A percentile compares a stretch with the other conserved stretches of the same genome.
Evolutionary conservation across 139 green algal genomes (phyloP).

Genomic region (Chlamydomonas sp.): DNA sequence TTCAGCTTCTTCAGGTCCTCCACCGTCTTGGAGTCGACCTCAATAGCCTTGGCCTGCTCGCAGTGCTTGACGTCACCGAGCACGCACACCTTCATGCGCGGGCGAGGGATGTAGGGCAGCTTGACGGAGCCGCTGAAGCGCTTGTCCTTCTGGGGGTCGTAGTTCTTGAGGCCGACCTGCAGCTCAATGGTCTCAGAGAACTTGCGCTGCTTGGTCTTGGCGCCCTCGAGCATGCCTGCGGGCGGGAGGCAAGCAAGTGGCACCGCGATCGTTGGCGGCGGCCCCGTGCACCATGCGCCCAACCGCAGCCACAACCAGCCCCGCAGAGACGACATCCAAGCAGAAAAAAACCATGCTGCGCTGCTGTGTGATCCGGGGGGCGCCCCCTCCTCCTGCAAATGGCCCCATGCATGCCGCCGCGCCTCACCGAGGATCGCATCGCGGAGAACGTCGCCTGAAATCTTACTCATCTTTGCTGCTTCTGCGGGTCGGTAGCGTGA

Average conservation of each 20-base stretch:
- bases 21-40: constrained; percentile 84
- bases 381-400: neutral
- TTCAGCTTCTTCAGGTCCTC: constrained; percentile 99
- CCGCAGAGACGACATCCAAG: neutral
- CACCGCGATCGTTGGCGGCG: neutral
- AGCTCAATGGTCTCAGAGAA: constrained; percentile 99
- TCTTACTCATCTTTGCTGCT: constrained; percentile 60
- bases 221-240: constrained; percentile 65
- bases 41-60: constrained; percentile 77
- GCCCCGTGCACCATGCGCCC: neutral
- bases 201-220: constrained; percentile 88
- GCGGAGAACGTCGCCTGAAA: constrained; percentile 62
- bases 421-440: constrained; percentile 54
- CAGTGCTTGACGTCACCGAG: constrained; percentile 98
- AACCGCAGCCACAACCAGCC: neutral
- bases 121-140: constrained; percentile 97
- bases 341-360: neutral
- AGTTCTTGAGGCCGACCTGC: constrained; percentile 99
- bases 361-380: neutral
- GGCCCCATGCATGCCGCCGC: neutral
- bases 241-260: neutral
- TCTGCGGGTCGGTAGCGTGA: neutral
- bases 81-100: constrained; percentile 93
- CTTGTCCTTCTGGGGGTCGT: constrained; percentile 99
- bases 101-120: constrained; percentile 91